phyloP scores from a whole-genome alignment of 768 basidiomycete species.

The Lentinula sp. region DNA sequence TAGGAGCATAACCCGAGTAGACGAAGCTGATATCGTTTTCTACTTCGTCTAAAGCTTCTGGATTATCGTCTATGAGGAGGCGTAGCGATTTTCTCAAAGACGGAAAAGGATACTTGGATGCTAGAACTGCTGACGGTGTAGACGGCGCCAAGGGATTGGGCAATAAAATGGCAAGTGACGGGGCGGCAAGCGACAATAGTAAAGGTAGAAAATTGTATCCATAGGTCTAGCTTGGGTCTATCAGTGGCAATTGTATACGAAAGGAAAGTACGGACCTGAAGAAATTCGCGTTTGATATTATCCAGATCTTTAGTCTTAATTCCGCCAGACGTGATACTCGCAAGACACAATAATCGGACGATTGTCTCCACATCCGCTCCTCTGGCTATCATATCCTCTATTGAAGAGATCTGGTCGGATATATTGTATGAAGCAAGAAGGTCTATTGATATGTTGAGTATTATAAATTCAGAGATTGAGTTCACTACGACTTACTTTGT shows the following conservation, averaged over 20 bases:
- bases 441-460: constrained; percentile 40
- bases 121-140: constrained; percentile 29
- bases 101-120: constrained; percentile 65
- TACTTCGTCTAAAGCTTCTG: constrained; percentile 69
- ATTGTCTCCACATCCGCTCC: constrained; percentile 79
- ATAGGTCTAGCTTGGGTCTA: constrained; percentile 46
- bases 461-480: neutral
- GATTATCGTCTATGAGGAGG: constrained; percentile 85
- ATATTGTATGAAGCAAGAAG: constrained; percentile 91
- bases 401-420: constrained; percentile 69
- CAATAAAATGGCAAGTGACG: constrained; percentile 62
- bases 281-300: constrained; percentile 83
- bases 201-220: constrained; percentile 69
- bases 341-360: constrained; percentile 78
- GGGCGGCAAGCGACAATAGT: constrained; percentile 56
- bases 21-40: constrained; percentile 95
- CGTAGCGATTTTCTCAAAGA: constrained; percentile 77
- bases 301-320: constrained; percentile 86
- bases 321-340: constrained; percentile 78
- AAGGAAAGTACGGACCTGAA: constrained; percentile 46
- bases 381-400: constrained; percentile 88
- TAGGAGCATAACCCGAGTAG: constrained; percentile 95
- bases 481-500: constrained; percentile 58
- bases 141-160: constrained; percentile 63
- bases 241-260: constrained; percentile 12